A percentile compares a stretch with the other conserved stretches of the same genome.
phyloP scores from a whole-genome alignment of 306 rosid species.

The Geum urbanum region DNA sequence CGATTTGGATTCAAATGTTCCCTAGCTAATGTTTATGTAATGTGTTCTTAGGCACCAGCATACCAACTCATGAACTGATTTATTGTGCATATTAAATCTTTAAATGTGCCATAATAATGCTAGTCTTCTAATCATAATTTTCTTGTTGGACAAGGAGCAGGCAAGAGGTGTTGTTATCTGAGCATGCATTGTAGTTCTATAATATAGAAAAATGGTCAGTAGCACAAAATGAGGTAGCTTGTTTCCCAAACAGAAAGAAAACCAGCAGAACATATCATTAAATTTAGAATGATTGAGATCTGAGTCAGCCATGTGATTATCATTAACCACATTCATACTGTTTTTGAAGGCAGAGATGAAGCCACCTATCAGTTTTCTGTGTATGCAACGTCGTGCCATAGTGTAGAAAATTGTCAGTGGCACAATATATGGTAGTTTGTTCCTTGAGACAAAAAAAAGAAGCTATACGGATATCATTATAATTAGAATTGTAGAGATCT shows the following conservation, averaged over 20 bases:
- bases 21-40: constrained; percentile 17
- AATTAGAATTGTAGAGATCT: too few relatives aligned
- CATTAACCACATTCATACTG: neutral
- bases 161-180: neutral
- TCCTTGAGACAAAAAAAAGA: too few relatives aligned
- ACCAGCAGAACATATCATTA: neutral
- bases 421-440: too few relatives aligned
- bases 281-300: neutral
- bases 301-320: neutral
- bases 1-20: constrained; percentile 19
- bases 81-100: neutral
- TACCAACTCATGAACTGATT: constrained; percentile 20
- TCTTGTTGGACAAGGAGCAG: neutral
- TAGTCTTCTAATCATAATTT: neutral
- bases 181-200: neutral
- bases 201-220: neutral
- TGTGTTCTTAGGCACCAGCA: constrained; percentile 27
- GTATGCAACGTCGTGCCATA: too few relatives aligned
- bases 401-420: too few relatives aligned
- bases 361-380: too few relatives aligned
- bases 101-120: neutral
- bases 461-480: too few relatives aligned
- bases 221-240: neutral
- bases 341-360: too few relatives aligned
- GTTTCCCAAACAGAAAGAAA: neutral